Conservation (phyloP, 257 asterid genomes). For the Solanum pennellii region DNA sequence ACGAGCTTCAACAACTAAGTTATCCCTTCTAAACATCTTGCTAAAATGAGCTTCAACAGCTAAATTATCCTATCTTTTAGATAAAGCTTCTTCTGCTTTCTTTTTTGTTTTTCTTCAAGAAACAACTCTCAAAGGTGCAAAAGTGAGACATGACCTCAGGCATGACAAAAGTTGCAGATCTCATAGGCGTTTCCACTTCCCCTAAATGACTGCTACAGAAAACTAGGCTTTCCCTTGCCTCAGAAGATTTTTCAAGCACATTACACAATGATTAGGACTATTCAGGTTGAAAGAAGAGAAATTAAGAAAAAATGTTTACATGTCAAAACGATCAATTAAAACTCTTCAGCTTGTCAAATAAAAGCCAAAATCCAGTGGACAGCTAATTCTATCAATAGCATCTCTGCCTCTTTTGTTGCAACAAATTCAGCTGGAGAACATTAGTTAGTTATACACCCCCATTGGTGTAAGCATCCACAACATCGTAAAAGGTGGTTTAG, state of each 20-base stretch:
- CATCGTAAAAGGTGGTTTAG: background rate
- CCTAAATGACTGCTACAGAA: background rate
- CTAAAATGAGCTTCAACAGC: background rate
- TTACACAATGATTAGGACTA: background rate
- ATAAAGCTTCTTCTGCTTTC: background rate
- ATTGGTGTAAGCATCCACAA: background rate
- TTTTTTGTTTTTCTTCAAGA: background rate
- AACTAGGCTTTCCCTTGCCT: background rate
- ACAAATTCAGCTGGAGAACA: background rate
- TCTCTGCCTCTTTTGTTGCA: background rate
- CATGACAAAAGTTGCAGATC: background rate
- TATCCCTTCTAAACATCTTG: background rate
- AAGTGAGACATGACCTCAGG: background rate
- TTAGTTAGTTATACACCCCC: background rate
- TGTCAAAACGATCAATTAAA: background rate
- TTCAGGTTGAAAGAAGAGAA: background rate
- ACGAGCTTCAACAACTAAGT: background rate
- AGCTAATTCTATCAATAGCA: background rate
- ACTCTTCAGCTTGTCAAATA: background rate
- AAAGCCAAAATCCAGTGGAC: background rate
- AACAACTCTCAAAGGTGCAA: background rate
- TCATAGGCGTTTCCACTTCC: background rate
- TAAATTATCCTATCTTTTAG: background rate
- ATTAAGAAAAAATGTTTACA: background rate
- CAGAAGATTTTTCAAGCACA: background rate